Conservation (phyloP, 768 basidiomycete genomes). For the Hortiboletus campestris region DNA sequence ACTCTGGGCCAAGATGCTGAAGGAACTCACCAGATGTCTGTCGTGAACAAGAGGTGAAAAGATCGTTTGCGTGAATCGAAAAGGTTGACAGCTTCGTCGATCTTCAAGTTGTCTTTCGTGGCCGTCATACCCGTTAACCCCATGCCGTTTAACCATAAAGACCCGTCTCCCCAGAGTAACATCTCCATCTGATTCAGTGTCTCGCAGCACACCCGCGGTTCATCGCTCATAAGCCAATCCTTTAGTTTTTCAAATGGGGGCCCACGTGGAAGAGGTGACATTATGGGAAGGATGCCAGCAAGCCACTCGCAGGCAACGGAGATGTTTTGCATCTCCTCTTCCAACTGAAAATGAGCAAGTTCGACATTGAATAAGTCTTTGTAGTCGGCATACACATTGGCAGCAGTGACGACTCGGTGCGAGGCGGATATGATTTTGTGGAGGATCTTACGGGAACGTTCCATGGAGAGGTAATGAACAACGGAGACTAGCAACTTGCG, state of each 20-base stretch:
- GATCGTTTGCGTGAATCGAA: neutral
- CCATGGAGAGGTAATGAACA: too few species aligned
- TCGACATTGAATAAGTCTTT: neutral
- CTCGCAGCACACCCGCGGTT: neutral
- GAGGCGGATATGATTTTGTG: too few species aligned
- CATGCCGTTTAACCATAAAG: too few species aligned
- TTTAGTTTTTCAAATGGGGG: too few species aligned
- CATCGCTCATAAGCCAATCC: too few species aligned
- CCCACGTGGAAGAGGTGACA: too few species aligned
- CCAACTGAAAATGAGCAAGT: neutral
- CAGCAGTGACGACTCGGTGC: neutral
- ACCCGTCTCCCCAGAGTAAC: neutral
- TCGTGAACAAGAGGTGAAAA: neutral
- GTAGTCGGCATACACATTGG: neutral
- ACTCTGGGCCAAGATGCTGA: neutral
- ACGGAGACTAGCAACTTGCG: too few species aligned
- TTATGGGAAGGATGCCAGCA: too few species aligned
- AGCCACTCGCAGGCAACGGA: neutral
- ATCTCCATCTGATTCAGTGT: neutral
- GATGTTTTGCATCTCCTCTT: neutral
- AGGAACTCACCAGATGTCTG: neutral
- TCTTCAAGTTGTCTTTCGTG: too few species aligned
- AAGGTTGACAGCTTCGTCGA: neutral
- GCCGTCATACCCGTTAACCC: neutral
- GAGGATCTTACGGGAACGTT: too few species aligned